Conservation (phyloP, 2,329 filamentous ascomycete species). For the Sarocladium oryzae region DNA sequence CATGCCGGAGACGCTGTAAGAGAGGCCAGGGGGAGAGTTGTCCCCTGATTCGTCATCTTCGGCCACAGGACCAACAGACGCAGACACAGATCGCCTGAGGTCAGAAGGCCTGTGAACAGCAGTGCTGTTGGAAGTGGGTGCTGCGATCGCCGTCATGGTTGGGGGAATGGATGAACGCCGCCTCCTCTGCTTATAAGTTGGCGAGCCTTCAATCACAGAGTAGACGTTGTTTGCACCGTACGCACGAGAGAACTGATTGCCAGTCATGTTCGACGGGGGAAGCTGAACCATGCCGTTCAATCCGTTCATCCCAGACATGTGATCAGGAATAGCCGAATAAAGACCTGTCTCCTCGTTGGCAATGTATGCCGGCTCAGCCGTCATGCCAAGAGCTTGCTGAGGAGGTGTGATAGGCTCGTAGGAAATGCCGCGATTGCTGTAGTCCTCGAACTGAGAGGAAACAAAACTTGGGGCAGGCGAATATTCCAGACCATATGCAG, state of each 20-base stretch:
- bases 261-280: conserved; percentile 76
- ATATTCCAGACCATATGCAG: conserved; percentile 89
- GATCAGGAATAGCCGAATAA: conserved; percentile 90
- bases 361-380: conserved; percentile 90
- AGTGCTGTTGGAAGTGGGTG: conserved; percentile 57
- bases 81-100: conserved; percentile 82
- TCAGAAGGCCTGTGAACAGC: conserved; percentile 76
- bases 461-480: conserved; percentile 96
- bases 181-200: conserved; percentile 96
- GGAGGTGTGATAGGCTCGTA: conserved; percentile 96
- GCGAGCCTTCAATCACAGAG: conserved; percentile 94
- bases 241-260: conserved; percentile 70
- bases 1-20: conserved; percentile 64
- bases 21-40: conserved; percentile 71
- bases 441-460: conserved; percentile 97
- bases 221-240: conserved; percentile 76
- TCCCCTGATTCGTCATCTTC: conserved; percentile 74
- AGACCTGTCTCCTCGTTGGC: conserved; percentile 95
- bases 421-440: conserved; percentile 91
- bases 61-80: conserved; percentile 72
- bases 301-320: conserved; percentile 62
- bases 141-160: conserved; percentile 62
- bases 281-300: conserved; percentile 89
- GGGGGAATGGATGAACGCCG: conserved; percentile 89
- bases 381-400: conserved; percentile 76